Percentiles rank a stretch among this genome's conserved stretches.
These are phyloP conservation scores for Solanum appendiculatum DNA, from an alignment of 257 asterid genomes.

Conservation along the genomic window DNA sequence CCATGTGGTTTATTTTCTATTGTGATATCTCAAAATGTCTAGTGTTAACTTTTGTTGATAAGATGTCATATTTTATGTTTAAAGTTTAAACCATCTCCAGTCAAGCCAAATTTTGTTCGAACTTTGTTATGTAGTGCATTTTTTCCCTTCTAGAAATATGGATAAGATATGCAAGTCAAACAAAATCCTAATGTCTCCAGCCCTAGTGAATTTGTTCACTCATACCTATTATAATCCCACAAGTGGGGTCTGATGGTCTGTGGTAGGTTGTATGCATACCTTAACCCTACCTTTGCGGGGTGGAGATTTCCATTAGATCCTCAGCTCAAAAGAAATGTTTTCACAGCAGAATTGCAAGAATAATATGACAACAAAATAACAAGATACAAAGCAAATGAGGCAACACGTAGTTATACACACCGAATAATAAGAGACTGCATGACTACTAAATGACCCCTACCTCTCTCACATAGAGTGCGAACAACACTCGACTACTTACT, in stretches of 20 bases:
- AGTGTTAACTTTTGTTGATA: neutral
- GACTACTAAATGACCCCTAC: neutral
- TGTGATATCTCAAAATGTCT: neutral
- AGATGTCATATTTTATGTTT: neutral
- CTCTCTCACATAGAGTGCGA: neutral
- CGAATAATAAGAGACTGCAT: neutral
- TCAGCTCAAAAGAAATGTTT: neutral
- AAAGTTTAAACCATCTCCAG: neutral
- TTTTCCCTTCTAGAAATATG: neutral
- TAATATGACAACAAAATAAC: neutral
- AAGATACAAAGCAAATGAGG: neutral
- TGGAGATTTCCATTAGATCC: neutral
- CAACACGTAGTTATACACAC: neutral
- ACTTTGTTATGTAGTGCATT: neutral
- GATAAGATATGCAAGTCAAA: neutral
- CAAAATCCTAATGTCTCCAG: neutral
- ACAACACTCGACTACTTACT: neutral
- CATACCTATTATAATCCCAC: neutral
- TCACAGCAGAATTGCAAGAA: neutral
- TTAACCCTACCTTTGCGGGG: neutral
- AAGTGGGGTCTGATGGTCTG: neutral
- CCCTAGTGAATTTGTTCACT: neutral
- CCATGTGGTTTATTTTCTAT: neutral
- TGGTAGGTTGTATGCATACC: neutral
- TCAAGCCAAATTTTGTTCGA: neutral